Evolutionary conservation across 805 yeast species (phyloP), one percentile per base, ranked within the genome.

Genomic region (Cyberlindnera nakhonratchasimensis): DNA sequence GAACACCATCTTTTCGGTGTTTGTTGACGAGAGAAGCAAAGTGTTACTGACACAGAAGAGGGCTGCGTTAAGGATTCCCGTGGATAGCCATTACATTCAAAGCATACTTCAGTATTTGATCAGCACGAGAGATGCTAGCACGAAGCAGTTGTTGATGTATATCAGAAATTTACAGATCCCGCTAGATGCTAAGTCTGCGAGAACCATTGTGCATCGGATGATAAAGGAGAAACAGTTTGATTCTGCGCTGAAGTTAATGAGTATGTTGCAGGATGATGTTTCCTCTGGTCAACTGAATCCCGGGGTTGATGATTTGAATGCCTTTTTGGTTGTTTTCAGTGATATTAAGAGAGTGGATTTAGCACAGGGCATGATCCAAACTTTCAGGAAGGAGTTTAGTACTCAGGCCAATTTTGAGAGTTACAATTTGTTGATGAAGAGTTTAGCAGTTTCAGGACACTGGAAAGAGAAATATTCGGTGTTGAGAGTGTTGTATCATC

Each of bases 281-380:
- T 5, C 8, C 9, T 29, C 32, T 11, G 20, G 32, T 6, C 12
- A 14, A 14, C 16, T 29, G 41, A 56, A 22, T 33, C 46, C 37
- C 46, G 45, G 21, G 42, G 57, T 31, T 16, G 36, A 37, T 11
- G 45, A 34, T 6, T 22, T 70, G 39, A 64, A 70, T 31, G 30
- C 49, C 9, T 61, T 67, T 39, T 35, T 70, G 21, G 49, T 55
- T 6, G 34, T 37, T 6, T 62, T 69, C 37, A 55, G 67, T 1
- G 47, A 55, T 3, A 40, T 45, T 4, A 71, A 68, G 14, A 55
- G 69, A 40, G 48, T 66, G 2, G 74, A 70, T 48, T 42, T 69
- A 29, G 52, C 64, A 0, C 28, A 65, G 8, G 55, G 65, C 18
- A 56, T 61, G 1, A 51, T 63, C 23, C 64, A 67, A 36, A 60